Percentiles rank a stretch among this genome's conserved stretches.
These are phyloP conservation scores for Ustilago trichophora DNA, from an alignment of 1,284 basidiomycete genomes.

Conservation along the genomic window DNA sequence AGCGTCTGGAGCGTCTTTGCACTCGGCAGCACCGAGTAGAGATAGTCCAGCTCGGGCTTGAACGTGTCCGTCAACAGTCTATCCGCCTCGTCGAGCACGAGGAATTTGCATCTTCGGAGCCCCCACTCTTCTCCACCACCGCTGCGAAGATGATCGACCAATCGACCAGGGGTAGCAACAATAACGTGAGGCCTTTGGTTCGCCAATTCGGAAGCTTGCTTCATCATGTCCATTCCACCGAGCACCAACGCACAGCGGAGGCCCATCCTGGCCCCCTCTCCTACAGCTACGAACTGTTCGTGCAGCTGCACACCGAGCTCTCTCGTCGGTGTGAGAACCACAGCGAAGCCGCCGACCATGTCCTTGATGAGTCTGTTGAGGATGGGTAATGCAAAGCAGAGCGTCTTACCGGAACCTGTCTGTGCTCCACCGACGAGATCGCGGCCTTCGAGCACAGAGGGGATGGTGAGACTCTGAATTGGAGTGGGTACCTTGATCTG, in stretches of 20 bases:
- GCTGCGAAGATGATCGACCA: constrained; percentile 88
- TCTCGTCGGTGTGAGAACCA: constrained; percentile 97
- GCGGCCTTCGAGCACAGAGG: constrained; percentile 87
- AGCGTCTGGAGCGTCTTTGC: constrained; percentile 83
- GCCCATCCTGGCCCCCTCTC: constrained; percentile 71
- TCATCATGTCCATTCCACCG: constrained; percentile 98
- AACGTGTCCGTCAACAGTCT: constrained; percentile 89
- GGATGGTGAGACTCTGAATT: constrained; percentile 92
- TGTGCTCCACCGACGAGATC: constrained; percentile 99
- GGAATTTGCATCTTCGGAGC: constrained; percentile 81
- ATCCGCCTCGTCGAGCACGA: constrained; percentile 97
- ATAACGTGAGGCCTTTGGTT: constrained; percentile 87
- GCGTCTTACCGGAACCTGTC: constrained; percentile 94
- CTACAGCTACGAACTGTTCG: constrained; percentile 93
- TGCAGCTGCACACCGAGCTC: constrained; percentile 95
- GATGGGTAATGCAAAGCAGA: constrained; percentile 92
- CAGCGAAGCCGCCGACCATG: constrained; percentile 93
- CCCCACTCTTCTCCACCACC: constrained; percentile 75
- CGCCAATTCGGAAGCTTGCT: constrained; percentile 84
- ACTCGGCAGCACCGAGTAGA: constrained; percentile 79
- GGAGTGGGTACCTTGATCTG: constrained; percentile 87
- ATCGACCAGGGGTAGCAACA: constrained; percentile 92
- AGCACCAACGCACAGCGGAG: constrained; percentile 82
- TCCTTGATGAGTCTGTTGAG: constrained; percentile 90
- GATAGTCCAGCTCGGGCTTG: constrained; percentile 80